Conservation (phyloP, 2,329 filamentous ascomycete species). For the Fusarium denticulatum region DNA sequence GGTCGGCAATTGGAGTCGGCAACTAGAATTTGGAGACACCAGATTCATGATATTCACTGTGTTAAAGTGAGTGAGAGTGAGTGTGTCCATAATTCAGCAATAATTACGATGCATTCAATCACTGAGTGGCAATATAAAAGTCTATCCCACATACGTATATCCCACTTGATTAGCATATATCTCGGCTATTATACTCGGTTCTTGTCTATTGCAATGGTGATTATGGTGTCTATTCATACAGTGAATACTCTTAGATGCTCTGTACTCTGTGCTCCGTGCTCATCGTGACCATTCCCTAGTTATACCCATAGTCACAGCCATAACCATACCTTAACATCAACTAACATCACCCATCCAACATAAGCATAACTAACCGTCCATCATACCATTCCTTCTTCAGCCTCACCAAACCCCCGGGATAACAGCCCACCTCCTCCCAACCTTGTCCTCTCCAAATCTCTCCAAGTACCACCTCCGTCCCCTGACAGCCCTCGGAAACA, state of each 20-base stretch:
- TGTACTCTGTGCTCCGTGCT: not conserved
- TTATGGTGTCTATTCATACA: not conserved
- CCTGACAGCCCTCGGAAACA: conserved; percentile 85
- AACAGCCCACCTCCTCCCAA: conserved; percentile 79
- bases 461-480: conserved; percentile 88
- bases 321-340: not conserved
- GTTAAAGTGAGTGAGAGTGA: too few relatives aligned
- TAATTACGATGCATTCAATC: not conserved
- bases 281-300: not conserved
- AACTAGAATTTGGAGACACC: conserved; percentile 18
- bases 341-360: conserved; percentile 8
- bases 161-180: not conserved
- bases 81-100: not conserved
- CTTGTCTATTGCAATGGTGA: not conserved
- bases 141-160: not conserved
- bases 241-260: not conserved
- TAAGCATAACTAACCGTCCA: not conserved
- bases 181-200: conserved; percentile 28
- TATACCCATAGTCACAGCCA: not conserved
- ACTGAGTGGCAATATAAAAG: not conserved
- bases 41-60: too few relatives aligned
- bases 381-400: conserved; percentile 49
- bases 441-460: conserved; percentile 85
- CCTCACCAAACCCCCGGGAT: conserved; percentile 61
- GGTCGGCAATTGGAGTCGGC: conserved; percentile 43